Evolutionary conservation across 306 rosid species (phyloP).

Genomic region (Hippophae tibetana): DNA sequence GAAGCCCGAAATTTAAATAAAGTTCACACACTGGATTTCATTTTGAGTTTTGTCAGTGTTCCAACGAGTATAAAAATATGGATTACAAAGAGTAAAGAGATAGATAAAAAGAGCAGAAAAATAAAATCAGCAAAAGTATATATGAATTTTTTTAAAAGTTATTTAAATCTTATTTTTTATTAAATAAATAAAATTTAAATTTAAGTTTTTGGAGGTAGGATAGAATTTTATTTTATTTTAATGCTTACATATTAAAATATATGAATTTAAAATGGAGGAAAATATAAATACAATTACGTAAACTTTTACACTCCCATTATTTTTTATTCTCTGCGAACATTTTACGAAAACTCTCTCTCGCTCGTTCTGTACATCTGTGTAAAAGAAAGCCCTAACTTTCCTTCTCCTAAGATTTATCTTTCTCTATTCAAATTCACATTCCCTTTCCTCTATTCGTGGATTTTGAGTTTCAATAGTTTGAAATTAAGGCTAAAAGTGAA

Average conservation of each 20-base stretch:
- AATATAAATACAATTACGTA: background rate
- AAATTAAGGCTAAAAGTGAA: constrained; percentile 18
- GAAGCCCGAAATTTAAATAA: constrained; percentile 35
- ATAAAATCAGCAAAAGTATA: background rate
- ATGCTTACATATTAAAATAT: no score
- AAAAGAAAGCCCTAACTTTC: constrained; percentile 47
- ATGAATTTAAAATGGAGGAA: background rate
- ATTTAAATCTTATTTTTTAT: no score
- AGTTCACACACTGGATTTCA: constrained; percentile 36
- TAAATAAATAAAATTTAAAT: no score
- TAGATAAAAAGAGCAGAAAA: background rate
- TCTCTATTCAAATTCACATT: constrained; percentile 8
- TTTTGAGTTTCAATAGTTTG: constrained; percentile 38
- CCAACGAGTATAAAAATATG: background rate
- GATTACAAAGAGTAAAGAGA: background rate
- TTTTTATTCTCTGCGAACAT: constrained; percentile 6
- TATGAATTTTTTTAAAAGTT: no score
- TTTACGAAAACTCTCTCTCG: constrained; percentile 12
- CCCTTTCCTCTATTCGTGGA: constrained; percentile 18
- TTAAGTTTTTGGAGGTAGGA: no score
- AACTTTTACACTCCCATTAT: constrained; percentile 7
- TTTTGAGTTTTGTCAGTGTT: background rate
- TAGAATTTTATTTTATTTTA: no score
- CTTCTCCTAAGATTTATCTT: constrained; percentile 10
- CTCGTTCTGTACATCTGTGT: constrained; percentile 6